These are phyloP conservation scores for Solanum okadae DNA, from an alignment of 257 asterid genomes.

Conservation along the genomic window DNA sequence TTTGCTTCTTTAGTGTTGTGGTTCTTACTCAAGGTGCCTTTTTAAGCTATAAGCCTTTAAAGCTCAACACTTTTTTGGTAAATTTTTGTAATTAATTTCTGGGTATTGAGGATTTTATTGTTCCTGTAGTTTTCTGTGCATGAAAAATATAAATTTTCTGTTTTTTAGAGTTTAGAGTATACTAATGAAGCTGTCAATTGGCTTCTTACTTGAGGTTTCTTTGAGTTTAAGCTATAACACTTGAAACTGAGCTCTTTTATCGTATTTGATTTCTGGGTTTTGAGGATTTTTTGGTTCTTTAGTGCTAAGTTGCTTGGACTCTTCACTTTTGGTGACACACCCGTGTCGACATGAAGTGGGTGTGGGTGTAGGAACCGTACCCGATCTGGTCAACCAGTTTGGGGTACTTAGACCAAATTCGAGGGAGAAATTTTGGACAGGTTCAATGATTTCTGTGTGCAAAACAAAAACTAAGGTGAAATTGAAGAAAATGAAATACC, in stretches of 20 bases:
- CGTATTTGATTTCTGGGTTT: not conserved
- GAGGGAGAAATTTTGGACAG: not conserved
- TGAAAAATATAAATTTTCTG: not conserved
- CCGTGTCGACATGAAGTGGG: not conserved
- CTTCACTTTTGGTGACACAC: not conserved
- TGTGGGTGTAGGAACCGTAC: not conserved
- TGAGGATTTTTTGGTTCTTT: not conserved
- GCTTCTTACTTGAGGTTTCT: not conserved
- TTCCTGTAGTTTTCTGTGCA: not conserved
- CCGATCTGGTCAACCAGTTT: not conserved
- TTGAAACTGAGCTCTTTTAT: not conserved
- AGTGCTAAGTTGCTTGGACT: not conserved
- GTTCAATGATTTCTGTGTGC: not conserved
- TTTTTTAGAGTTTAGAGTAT: not conserved
- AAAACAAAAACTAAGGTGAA: not conserved
- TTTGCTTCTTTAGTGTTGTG: not conserved
- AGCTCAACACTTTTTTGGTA: not conserved
- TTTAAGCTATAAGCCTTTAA: not conserved
- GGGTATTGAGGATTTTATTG: not conserved
- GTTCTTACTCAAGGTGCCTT: slow-evolving; percentile 42
- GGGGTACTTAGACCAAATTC: too few species aligned
- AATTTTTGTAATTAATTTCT: not conserved
- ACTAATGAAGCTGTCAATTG: not conserved
- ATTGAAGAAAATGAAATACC: not conserved
- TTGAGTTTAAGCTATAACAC: not conserved